Conservation (phyloP, 164 flowering plant genomes). For the Stephania yunnanensis region DNA sequence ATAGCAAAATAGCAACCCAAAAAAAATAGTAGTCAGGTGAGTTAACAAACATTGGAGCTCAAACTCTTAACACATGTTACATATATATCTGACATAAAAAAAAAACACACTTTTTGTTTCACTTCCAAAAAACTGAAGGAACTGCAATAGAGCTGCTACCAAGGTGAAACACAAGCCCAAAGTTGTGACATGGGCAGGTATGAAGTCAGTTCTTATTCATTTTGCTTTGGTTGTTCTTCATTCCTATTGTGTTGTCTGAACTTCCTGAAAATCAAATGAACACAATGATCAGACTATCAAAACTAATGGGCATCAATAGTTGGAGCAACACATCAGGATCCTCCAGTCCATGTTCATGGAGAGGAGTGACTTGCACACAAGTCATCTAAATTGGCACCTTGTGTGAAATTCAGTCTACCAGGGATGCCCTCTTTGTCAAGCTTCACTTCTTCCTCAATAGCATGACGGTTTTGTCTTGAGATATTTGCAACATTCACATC, state of each 20-base stretch:
- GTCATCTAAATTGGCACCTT: no score
- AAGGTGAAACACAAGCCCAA: not conserved
- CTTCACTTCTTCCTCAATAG: no score
- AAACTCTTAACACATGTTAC: not conserved
- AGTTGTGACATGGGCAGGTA: conserved; percentile 25
- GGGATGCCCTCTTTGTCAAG: no score
- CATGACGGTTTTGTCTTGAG: no score
- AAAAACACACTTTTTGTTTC: no score
- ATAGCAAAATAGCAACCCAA: no score
- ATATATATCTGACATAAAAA: not conserved
- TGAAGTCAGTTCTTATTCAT: conserved; percentile 7
- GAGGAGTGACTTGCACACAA: conserved; percentile 36
- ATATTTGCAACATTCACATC: no score
- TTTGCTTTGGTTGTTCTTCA: conserved; percentile 16
- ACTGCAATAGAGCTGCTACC: not conserved
- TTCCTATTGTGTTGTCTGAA: conserved; percentile 23
- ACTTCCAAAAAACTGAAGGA: no score
- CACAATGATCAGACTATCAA: conserved; percentile 33
- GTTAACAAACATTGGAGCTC: no score
- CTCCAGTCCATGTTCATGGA: conserved; percentile 53
- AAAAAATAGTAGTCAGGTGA: no score
- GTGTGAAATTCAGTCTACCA: no score
- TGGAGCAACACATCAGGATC: conserved; percentile 13
- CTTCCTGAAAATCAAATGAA: conserved; percentile 27
- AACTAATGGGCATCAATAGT: conserved; percentile 8